phyloP scores from a whole-genome alignment of 352 stramenopile species.

The Globisporangium recalcitrans region DNA sequence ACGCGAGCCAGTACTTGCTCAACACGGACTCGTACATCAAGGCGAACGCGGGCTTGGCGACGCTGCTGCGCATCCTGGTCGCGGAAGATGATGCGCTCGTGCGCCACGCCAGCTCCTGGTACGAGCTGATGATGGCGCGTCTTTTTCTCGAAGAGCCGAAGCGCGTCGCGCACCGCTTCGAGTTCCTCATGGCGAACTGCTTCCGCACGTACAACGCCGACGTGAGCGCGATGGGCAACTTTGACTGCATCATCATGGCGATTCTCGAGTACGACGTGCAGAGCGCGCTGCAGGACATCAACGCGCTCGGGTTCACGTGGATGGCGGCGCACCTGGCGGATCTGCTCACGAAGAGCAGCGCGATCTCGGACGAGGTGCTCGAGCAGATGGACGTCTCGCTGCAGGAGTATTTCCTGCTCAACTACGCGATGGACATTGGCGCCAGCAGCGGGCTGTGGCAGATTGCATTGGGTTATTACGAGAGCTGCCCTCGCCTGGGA shows the following conservation, averaged over 20 bases:
- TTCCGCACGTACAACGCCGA: constrained; percentile 42
- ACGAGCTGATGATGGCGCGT: constrained; percentile 77
- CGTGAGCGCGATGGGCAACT: constrained; percentile 56
- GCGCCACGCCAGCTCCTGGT: constrained; percentile 47
- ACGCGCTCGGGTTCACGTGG: constrained; percentile 62
- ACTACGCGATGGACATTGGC: constrained; percentile 67
- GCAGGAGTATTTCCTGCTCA: constrained; percentile 51
- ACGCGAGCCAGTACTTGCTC: constrained; percentile 53
- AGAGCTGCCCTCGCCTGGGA: constrained; percentile 53
- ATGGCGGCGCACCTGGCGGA: constrained; percentile 69
- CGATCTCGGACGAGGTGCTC: constrained; percentile 44
- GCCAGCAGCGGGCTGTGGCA: constrained; percentile 59
- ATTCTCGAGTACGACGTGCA: constrained; percentile 76
- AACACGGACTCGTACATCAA: constrained; percentile 52
- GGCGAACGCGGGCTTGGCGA: constrained; percentile 38
- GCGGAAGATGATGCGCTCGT: constrained; percentile 45
- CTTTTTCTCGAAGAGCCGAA: constrained; percentile 75
- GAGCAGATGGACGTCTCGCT: constrained; percentile 45
- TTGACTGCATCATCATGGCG: constrained; percentile 76
- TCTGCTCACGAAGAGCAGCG: constrained; percentile 48
- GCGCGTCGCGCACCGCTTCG: constrained; percentile 61
- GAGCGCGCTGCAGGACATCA: constrained; percentile 60
- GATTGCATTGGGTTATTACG: constrained; percentile 58
- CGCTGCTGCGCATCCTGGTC: constrained; percentile 49
- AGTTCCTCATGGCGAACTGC: constrained; percentile 78